Conservation (phyloP, 164 flowering plant genomes). For the Nymphaea thermarum region DNA sequence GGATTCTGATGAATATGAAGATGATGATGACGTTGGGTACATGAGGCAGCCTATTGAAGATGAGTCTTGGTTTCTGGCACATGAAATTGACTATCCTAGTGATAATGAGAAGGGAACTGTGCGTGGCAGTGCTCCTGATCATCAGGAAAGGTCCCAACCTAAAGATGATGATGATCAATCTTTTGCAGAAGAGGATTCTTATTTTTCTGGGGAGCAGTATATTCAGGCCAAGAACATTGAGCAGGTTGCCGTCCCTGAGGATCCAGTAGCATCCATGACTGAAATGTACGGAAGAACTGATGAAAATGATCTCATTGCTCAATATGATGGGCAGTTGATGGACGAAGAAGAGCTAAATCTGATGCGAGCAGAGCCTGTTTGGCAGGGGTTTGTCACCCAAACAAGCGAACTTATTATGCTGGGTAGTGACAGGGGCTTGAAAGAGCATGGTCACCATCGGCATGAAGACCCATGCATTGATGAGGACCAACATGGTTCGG, state of each 20-base stretch:
- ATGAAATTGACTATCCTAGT: slow-evolving; percentile 98
- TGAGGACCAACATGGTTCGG: slow-evolving; percentile 88
- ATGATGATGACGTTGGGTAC: slow-evolving; percentile 94
- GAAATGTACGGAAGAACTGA: slow-evolving; percentile 49
- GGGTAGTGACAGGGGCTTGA: slow-evolving; percentile 48
- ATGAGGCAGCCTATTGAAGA: slow-evolving; percentile 98
- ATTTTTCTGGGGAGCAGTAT: slow-evolving; percentile 50
- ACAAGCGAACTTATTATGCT: slow-evolving; percentile 62
- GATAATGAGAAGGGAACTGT: slow-evolving; percentile 91
- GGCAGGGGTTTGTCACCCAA: slow-evolving; percentile 97
- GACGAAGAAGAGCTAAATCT: slow-evolving; percentile 79
- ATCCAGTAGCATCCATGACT: slow-evolving; percentile 45
- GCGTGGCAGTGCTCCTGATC: slow-evolving; percentile 78
- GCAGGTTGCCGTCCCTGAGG: slow-evolving; percentile 42
- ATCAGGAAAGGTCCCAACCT: slow-evolving; percentile 47
- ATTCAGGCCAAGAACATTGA: slow-evolving; percentile 15
- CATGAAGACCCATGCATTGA: slow-evolving; percentile 60
- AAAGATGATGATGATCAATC: slow-evolving; percentile 92
- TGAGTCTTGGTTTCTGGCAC: slow-evolving; percentile 96
- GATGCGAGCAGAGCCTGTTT: slow-evolving; percentile 91
- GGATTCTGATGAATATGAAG: slow-evolving; percentile 99
- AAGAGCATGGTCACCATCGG: slow-evolving; percentile 44
- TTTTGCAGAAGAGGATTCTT: slow-evolving; percentile 92
- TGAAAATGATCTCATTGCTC: slow-evolving; percentile 59
- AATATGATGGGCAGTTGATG: slow-evolving; percentile 91